phyloP scores from a whole-genome alignment of 306 rosid genomes.

The Quercus variabilis region DNA sequence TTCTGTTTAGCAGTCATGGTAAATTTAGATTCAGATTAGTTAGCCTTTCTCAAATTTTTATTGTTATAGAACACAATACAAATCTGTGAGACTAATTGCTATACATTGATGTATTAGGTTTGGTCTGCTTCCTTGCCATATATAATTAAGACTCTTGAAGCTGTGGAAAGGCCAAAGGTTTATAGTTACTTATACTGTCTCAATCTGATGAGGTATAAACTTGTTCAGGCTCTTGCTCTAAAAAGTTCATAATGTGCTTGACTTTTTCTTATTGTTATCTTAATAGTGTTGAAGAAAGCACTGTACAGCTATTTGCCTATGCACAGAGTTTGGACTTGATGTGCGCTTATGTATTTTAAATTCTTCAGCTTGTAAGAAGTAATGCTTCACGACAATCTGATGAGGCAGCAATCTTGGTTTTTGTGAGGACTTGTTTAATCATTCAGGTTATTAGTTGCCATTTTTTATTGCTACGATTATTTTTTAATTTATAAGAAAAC shows the following conservation, averaged over 20 bases:
- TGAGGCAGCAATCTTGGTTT: too few species aligned
- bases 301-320: not conserved
- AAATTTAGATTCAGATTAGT: not conserved
- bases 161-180: not conserved
- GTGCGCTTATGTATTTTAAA: not conserved
- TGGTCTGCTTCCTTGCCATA: not conserved
- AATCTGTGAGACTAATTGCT: not conserved
- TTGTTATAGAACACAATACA: not conserved
- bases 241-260: not conserved
- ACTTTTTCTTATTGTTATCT: not conserved
- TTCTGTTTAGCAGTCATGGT: not conserved
- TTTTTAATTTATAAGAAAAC: too few species aligned
- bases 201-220: not conserved
- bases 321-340: not conserved
- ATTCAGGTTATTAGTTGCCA: too few species aligned
- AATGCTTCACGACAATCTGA: too few species aligned
- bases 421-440: too few species aligned
- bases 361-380: too few species aligned
- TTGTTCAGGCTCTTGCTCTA: not conserved
- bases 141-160: not conserved
- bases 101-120: not conserved
- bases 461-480: too few species aligned
- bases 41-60: not conserved
- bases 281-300: not conserved
- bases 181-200: not conserved